Evolutionary conservation across 495 filamentous ascomycete genomes (phyloP).

Genomic region (Neurospora pannonica): DNA sequence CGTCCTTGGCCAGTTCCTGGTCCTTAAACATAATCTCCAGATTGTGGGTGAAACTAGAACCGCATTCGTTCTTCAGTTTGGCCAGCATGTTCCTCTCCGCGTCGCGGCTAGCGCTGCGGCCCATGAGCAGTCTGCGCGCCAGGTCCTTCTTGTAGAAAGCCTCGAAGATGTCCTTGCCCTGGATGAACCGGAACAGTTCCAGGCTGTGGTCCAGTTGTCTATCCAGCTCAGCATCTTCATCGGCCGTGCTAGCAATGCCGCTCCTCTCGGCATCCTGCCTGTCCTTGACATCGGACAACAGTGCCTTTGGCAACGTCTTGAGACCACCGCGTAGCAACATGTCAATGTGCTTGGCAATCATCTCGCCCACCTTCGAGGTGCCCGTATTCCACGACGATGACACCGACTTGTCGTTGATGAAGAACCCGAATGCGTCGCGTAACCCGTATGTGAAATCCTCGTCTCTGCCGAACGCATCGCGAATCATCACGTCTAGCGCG

Average conservation of each 20-base stretch:
- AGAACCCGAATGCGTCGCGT: conserved; percentile 73
- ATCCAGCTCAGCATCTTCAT: conserved; percentile 85
- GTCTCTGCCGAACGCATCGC: conserved; percentile 62
- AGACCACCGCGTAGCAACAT: conserved; percentile 76
- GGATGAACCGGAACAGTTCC: conserved; percentile 91
- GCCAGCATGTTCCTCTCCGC: conserved; percentile 92
- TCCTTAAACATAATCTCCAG: conserved; percentile 99
- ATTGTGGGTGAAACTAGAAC: conserved; percentile 87
- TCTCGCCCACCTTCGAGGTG: conserved; percentile 90
- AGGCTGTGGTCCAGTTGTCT: conserved; percentile 83
- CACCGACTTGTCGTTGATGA: conserved; percentile 80
- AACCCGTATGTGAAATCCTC: conserved; percentile 65
- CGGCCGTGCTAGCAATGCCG: conserved; percentile 47
- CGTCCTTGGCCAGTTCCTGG: conserved; percentile 78
- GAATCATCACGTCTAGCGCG: conserved; percentile 64
- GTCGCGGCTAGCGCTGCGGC: conserved; percentile 83
- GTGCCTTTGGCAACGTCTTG: conserved; percentile 59
- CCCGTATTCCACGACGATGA: conserved; percentile 61
- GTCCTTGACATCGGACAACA: conserved; percentile 42
- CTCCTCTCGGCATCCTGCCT: conserved; percentile 43
- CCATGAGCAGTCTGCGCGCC: conserved; percentile 78
- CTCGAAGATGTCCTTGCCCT: conserved; percentile 96
- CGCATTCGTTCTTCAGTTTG: conserved; percentile 87
- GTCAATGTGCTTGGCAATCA: conserved; percentile 98
- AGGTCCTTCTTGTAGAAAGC: conserved; percentile 98